phyloP scores from a whole-genome alignment of 228 moss, liverwort and hornwort genomes.

The Sphagnum magellanicum region DNA sequence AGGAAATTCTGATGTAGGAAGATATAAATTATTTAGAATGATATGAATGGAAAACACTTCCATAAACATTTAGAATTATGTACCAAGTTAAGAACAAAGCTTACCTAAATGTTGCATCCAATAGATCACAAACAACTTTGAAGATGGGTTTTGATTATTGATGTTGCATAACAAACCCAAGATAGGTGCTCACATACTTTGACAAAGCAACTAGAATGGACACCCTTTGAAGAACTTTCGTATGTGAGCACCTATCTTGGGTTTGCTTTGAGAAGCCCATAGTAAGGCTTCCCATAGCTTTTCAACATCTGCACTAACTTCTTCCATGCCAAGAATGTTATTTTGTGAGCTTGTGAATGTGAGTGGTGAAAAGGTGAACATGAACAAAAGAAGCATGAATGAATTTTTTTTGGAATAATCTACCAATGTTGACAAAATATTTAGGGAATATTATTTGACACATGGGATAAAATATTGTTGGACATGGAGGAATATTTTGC shows the following conservation, averaged over 20 bases:
- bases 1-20: too few relatives aligned
- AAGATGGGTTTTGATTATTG: constrained; percentile 57
- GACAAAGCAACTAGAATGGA: constrained; percentile 14
- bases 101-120: constrained; percentile 50
- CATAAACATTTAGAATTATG: too few relatives aligned
- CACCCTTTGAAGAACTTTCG: constrained; percentile 33
- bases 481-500: too few relatives aligned
- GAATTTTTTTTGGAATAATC: too few relatives aligned
- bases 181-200: constrained; percentile 36
- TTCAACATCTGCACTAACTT: constrained; percentile 14
- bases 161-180: constrained; percentile 57
- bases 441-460: too few relatives aligned
- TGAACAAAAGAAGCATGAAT: too few relatives aligned
- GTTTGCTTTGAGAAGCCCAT: constrained; percentile 52
- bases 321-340: constrained; percentile 6
- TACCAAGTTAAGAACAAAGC: not conserved
- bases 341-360: too few relatives aligned
- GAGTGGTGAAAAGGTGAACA: too few relatives aligned
- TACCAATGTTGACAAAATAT: too few relatives aligned
- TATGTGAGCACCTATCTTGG: constrained; percentile 21
- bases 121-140: constrained; percentile 60
- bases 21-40: too few relatives aligned
- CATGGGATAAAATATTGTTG: too few relatives aligned
- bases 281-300: constrained; percentile 59
- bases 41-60: too few relatives aligned